phyloP scores from a whole-genome alignment of 2,329 filamentous ascomycete genomes.

The Drechslerella coelobrocha region DNA sequence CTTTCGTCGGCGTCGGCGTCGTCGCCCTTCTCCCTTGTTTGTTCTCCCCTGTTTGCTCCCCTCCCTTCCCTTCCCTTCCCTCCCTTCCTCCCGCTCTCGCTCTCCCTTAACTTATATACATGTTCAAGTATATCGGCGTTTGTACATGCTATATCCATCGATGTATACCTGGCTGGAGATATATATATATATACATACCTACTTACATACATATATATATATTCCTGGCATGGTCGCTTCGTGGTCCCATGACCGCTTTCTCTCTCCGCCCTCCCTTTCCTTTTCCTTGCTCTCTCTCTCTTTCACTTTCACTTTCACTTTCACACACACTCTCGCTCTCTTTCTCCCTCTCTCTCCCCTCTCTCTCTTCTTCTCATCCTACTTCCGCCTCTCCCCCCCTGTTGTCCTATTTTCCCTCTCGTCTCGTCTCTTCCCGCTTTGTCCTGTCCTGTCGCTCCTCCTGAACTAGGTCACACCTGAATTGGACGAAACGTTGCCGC shows the following conservation, averaged over 20 bases:
- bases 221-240: background rate
- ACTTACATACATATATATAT: background rate
- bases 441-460: background rate
- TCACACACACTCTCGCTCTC: background rate
- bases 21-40: background rate
- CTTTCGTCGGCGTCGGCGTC: background rate
- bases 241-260: background rate
- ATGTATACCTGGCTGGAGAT: background rate
- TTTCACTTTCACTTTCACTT: background rate
- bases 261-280: background rate
- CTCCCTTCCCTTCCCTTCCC: background rate
- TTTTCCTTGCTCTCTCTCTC: no score
- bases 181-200: background rate
- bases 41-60: background rate
- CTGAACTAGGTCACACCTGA: background rate
- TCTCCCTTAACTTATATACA: background rate
- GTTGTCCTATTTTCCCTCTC: background rate
- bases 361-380: background rate
- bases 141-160: background rate
- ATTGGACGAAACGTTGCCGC: background rate
- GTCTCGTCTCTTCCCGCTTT: background rate
- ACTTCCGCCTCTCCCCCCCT: background rate
- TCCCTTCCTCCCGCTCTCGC: background rate
- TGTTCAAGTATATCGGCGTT: background rate
- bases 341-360: conserved; percentile 9